These are phyloP conservation scores for Luzula sylvatica DNA, from an alignment of 176 grass and related monocot genomes.

Conservation along the genomic window DNA sequence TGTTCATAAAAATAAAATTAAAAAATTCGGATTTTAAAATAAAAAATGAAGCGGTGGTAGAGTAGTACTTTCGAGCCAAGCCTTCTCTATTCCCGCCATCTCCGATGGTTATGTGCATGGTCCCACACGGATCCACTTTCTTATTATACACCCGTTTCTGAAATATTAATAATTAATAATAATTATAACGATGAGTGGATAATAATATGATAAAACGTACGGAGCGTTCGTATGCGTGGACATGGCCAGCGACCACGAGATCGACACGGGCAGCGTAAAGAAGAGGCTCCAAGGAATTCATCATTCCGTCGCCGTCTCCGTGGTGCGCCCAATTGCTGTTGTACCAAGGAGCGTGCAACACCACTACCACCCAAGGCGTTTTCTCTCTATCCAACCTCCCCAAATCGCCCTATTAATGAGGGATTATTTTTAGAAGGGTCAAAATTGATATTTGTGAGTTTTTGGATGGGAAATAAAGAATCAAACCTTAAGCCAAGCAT, in stretches of 20 bases:
- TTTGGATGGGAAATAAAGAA: too few species aligned
- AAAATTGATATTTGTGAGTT: too few species aligned
- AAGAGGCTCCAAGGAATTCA: constrained; percentile 63
- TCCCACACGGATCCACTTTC: constrained; percentile 50
- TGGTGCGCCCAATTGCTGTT: constrained; percentile 93
- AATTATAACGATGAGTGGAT: neutral
- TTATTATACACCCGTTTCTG: constrained; percentile 61
- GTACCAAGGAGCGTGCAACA: constrained; percentile 89
- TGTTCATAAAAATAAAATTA: constrained; percentile 10
- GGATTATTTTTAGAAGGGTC: neutral
- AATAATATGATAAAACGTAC: constrained; percentile 32
- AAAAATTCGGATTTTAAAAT: neutral
- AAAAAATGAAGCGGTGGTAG: neutral
- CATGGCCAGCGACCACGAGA: constrained; percentile 79
- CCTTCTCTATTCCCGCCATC: constrained; percentile 96
- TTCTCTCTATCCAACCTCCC: constrained; percentile 58
- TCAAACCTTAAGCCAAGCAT: constrained; percentile 79
- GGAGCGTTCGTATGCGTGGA: constrained; percentile 89
- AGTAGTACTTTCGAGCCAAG: constrained; percentile 57
- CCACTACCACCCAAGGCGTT: constrained; percentile 63
- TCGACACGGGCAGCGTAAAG: constrained; percentile 65
- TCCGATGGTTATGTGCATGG: constrained; percentile 86
- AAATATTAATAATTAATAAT: neutral
- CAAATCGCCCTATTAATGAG: constrained; percentile 52
- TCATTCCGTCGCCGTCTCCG: constrained; percentile 74